Percentiles rank a stretch among this genome's conserved stretches.
Evolutionary conservation across 176 grass and related monocot species (phyloP).

Genomic region (Secale cereale): DNA sequence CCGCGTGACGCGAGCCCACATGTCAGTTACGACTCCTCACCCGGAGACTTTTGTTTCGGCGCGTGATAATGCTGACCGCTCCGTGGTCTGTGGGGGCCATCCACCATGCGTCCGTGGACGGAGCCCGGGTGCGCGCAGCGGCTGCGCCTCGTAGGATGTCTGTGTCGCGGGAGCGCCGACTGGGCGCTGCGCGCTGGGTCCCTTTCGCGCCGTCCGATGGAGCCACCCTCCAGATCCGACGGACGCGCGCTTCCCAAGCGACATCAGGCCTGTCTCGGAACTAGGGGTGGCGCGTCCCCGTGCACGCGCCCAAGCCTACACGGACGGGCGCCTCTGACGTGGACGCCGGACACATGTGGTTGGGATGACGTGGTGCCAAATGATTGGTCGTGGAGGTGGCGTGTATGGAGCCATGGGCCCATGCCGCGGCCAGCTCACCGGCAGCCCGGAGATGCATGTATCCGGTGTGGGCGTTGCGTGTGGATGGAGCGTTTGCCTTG

Average conservation of each 20-base stretch:
- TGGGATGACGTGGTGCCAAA: not conserved
- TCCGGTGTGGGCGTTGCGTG: not conserved
- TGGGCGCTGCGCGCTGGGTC: not conserved
- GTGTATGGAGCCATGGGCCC: not conserved
- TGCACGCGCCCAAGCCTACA: conserved; percentile 1
- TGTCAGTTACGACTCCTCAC: not conserved
- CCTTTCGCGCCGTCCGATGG: not conserved
- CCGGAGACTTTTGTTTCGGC: conserved; percentile 2
- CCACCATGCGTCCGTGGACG: not conserved
- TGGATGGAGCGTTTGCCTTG: not conserved
- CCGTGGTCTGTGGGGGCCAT: not conserved
- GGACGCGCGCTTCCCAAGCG: not conserved
- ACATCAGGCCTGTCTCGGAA: not conserved
- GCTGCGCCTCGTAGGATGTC: conserved; percentile 28
- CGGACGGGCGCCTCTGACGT: not conserved
- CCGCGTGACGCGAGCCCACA: not conserved
- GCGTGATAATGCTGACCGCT: conserved; percentile 28
- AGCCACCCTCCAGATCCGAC: not conserved
- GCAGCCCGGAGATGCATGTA: not conserved
- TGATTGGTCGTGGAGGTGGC: conserved; percentile 4
- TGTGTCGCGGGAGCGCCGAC: conserved; percentile 37
- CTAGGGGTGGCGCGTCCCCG: not conserved
- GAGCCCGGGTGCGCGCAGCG: not conserved
- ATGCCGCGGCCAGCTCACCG: conserved; percentile 10
- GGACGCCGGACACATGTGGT: not conserved